Evolutionary conservation across 140 eudicot species (phyloP).

Genomic region (Stevia rebaudiana): DNA sequence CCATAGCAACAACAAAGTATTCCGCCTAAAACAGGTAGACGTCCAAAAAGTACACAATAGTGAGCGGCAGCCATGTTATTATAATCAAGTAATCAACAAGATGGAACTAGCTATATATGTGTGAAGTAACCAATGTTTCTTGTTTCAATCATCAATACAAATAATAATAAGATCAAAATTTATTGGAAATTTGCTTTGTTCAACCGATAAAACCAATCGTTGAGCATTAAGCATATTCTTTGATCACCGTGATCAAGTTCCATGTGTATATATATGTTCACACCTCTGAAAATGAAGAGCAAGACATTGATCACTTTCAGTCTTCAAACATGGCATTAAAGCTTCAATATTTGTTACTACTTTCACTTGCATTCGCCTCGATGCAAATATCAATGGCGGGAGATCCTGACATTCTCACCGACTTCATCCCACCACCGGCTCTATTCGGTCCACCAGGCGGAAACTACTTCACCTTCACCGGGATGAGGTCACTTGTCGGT

Average conservation of each 20-base stretch:
- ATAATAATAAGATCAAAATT: not conserved
- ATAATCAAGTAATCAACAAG: no score
- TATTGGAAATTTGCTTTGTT: not conserved
- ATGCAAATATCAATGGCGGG: slow-evolving; percentile 5
- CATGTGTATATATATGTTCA: slow-evolving; percentile 7
- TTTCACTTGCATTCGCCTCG: slow-evolving; percentile 1
- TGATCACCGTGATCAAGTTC: not conserved
- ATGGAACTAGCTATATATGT: not conserved
- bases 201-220: slow-evolving; percentile 6
- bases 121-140: not conserved
- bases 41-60: not conserved
- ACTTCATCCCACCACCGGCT: slow-evolving; percentile 9
- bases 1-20: no score
- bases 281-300: not conserved
- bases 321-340: slow-evolving; percentile 12
- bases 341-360: slow-evolving; percentile 6
- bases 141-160: not conserved
- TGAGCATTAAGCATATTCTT: slow-evolving; percentile 7
- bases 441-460: not conserved
- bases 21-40: no score
- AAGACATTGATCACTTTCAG: not conserved
- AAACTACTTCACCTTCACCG: slow-evolving; percentile 20
- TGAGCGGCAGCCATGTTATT: not conserved
- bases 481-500: slow-evolving; percentile 4
- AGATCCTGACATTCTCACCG: slow-evolving; percentile 16